phyloP scores from a whole-genome alignment of 805 yeast genomes.

The Ogataea salicorniae region DNA sequence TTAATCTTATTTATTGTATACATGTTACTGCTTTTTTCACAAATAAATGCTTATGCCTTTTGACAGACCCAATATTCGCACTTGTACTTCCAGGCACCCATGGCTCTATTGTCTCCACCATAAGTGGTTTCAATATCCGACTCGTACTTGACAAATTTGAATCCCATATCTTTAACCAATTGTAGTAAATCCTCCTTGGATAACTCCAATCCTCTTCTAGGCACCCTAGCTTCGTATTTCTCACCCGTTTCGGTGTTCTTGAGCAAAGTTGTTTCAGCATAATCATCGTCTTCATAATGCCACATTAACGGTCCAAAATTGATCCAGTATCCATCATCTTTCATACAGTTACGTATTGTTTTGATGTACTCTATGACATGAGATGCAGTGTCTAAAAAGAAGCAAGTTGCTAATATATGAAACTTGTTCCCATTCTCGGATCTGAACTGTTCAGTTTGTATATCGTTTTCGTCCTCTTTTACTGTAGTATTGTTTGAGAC shows the following conservation, averaged over 20 bases:
- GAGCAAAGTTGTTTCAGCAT: constrained; percentile 19
- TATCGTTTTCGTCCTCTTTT: constrained; percentile 34
- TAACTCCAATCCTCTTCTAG: constrained; percentile 54
- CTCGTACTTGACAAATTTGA: constrained; percentile 41
- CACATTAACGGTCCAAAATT: constrained; percentile 67
- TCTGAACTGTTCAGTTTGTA: constrained; percentile 39
- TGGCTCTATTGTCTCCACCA: constrained; percentile 42
- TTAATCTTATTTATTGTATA: too few relatives aligned
- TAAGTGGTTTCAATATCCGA: constrained; percentile 45
- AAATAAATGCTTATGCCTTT: constrained; percentile 17
- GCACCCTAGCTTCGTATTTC: constrained; percentile 25
- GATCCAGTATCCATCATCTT: constrained; percentile 48
- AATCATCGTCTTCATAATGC: constrained; percentile 59
- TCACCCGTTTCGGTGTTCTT: constrained; percentile 22
- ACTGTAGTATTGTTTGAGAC: constrained; percentile 33
- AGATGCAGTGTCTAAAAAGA: constrained; percentile 59
- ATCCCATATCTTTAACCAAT: constrained; percentile 45
- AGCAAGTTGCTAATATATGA: constrained; percentile 48
- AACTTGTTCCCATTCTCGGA: constrained; percentile 33
- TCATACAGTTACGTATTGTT: constrained; percentile 42
- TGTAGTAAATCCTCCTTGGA: constrained; percentile 48
- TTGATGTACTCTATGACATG: constrained; percentile 54
- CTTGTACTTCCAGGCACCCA: constrained; percentile 53
- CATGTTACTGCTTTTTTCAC: too few relatives aligned
- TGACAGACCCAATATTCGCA: constrained; percentile 69